Conservation (phyloP, 106 monocot species). For the Cymbidium sinense region DNA sequence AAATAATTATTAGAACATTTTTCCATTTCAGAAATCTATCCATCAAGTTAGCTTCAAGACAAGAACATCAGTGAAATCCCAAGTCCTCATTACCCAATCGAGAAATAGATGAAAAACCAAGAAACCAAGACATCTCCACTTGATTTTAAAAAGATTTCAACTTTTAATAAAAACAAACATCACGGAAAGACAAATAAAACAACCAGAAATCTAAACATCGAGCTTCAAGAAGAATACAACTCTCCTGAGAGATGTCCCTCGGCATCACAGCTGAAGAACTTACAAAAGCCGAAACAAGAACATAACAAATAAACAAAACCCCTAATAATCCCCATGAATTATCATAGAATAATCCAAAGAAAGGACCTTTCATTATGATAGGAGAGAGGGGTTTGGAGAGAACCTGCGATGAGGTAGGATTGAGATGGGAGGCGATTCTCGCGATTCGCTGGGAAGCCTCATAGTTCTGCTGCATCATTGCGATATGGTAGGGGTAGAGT, state of each 20-base stretch:
- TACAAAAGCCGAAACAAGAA: neutral
- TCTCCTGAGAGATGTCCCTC: neutral
- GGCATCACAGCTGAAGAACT: neutral
- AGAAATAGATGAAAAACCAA: neutral
- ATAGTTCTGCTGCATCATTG: neutral
- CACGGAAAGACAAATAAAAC: neutral
- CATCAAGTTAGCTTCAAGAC: neutral
- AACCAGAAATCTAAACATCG: neutral
- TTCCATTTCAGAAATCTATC: neutral
- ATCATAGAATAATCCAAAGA: neutral
- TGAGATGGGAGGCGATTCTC: conserved; percentile 6
- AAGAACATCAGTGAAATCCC: neutral
- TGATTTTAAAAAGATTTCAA: neutral
- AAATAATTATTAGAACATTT: neutral
- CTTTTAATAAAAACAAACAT: neutral
- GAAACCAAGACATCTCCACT: neutral
- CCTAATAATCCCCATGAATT: neutral
- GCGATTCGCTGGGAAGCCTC: conserved; percentile 1
- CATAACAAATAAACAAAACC: neutral
- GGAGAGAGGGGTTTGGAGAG: neutral
- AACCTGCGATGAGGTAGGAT: conserved; percentile 1
- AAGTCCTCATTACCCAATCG: neutral
- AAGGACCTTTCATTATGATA: neutral
- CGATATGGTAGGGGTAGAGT: neutral
- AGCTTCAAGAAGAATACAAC: neutral